Percentiles rank a stretch among this genome's conserved stretches.
Conservation (phyloP, 768 basidiomycete genomes). For the Agaricus blazei region DNA sequence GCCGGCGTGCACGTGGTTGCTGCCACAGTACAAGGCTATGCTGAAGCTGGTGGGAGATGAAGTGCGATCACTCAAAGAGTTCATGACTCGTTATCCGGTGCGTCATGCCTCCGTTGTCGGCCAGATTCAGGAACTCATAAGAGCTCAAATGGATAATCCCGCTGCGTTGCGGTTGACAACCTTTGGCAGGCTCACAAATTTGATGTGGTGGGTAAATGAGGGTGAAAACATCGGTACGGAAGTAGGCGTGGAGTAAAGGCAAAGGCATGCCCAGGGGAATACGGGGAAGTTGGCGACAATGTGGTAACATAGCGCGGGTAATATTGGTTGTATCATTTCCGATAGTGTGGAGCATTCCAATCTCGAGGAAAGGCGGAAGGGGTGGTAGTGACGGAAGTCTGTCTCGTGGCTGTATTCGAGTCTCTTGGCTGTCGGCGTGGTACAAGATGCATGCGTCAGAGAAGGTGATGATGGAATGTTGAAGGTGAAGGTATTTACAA, state of each 20-base stretch:
- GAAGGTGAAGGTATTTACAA: conserved; percentile 5
- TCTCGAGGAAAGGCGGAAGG: background rate
- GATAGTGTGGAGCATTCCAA: background rate
- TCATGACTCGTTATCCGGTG: conserved; percentile 86
- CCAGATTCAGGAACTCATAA: background rate
- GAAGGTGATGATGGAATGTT: background rate
- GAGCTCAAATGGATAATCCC: conserved; percentile 35
- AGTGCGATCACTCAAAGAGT: conserved; percentile 80
- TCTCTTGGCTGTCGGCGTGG: background rate
- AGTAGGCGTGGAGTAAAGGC: background rate
- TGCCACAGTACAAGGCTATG: conserved; percentile 98
- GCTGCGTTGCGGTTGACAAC: conserved; percentile 59
- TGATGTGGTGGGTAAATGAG: too few species aligned
- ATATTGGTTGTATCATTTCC: background rate
- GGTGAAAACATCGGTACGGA: too few species aligned
- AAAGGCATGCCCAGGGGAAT: background rate
- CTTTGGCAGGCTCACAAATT: too few species aligned
- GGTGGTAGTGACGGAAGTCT: conserved; percentile 1
- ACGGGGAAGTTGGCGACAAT: background rate
- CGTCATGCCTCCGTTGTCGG: conserved; percentile 17
- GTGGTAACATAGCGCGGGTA: background rate
- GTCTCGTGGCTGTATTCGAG: background rate
- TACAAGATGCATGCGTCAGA: conserved; percentile 11
- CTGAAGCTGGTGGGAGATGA: conserved; percentile 90
- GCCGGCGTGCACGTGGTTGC: conserved; percentile 86